phyloP scores from a whole-genome alignment of 1,284 basidiomycete genomes.

The Chiua sp. region DNA sequence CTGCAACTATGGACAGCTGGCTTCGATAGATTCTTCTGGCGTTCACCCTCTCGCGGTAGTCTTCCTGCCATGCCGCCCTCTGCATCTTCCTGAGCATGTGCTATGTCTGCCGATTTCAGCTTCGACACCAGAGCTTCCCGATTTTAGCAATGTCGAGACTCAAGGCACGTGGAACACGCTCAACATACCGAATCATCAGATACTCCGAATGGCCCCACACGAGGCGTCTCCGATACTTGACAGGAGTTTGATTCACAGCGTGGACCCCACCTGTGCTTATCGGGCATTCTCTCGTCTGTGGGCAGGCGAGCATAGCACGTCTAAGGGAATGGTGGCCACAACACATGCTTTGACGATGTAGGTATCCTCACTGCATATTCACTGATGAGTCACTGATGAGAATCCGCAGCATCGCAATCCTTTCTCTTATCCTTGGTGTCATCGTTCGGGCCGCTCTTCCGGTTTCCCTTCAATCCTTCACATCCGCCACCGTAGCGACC shows the following conservation, averaged over 20 bases:
- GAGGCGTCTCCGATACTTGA: conserved; percentile 49
- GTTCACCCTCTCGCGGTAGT: conserved; percentile 68
- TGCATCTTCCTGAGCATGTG: conserved; percentile 54
- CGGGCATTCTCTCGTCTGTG: conserved; percentile 54
- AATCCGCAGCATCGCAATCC: conserved; percentile 58
- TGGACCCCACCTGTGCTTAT: conserved; percentile 49
- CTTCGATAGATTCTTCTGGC: conserved; percentile 40
- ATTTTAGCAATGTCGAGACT: conserved; percentile 36
- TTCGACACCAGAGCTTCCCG: conserved; percentile 39
- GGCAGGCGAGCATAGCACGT: conserved; percentile 40
- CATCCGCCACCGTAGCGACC: conserved; percentile 19
- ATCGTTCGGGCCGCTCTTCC: conserved; percentile 59
- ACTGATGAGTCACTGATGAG: conserved; percentile 15
- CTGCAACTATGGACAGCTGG: conserved; percentile 51
- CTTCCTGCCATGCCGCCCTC: conserved; percentile 58
- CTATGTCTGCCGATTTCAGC: conserved; percentile 64
- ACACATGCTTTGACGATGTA: conserved; percentile 69
- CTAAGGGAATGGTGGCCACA: conserved; percentile 45
- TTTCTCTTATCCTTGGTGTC: conserved; percentile 71
- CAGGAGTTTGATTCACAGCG: conserved; percentile 46
- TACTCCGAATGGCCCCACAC: conserved; percentile 42
- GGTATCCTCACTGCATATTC: conserved; percentile 27
- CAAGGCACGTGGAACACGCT: conserved; percentile 56
- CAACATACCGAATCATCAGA: conserved; percentile 47
- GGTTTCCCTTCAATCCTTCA: conserved; percentile 39